Conservation (phyloP, 176 grass and related monocot genomes). For the Zea luxurians region DNA sequence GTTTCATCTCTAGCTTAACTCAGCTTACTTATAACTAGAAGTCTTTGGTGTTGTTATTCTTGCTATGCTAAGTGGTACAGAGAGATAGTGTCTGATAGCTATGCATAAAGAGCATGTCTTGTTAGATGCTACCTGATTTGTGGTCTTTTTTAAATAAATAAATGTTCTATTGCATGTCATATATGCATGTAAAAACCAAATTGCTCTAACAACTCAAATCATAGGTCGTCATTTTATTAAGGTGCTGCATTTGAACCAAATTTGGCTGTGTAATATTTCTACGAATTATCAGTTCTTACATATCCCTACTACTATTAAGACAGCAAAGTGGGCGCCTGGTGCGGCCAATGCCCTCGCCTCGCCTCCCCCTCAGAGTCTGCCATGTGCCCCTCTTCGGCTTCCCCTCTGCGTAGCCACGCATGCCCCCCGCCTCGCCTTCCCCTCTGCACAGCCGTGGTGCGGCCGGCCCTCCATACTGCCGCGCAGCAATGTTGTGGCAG, state of each 20-base stretch:
- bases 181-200: constrained; percentile 8
- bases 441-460: too few species aligned
- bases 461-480: too few species aligned
- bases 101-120: constrained; percentile 14
- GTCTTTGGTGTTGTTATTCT: background rate
- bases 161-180: background rate
- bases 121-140: background rate
- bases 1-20: background rate
- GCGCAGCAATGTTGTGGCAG: too few species aligned
- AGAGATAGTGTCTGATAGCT: background rate
- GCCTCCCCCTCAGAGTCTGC: too few species aligned
- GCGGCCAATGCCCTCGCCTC: too few species aligned
- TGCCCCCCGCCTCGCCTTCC: too few species aligned
- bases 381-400: too few species aligned
- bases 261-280: constrained; percentile 21
- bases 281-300: background rate
- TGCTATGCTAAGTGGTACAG: constrained; percentile 5
- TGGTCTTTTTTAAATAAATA: background rate
- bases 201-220: constrained; percentile 10
- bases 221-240: background rate
- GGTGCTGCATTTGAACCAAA: background rate
- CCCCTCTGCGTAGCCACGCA: too few species aligned
- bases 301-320: too few species aligned
- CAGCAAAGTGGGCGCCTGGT: too few species aligned
- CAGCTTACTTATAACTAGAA: background rate